A percentile compares a stretch with the other conserved stretches of the same genome.
Conservation (phyloP, 129 eudicot genomes). For the Tanacetum coccineum region DNA sequence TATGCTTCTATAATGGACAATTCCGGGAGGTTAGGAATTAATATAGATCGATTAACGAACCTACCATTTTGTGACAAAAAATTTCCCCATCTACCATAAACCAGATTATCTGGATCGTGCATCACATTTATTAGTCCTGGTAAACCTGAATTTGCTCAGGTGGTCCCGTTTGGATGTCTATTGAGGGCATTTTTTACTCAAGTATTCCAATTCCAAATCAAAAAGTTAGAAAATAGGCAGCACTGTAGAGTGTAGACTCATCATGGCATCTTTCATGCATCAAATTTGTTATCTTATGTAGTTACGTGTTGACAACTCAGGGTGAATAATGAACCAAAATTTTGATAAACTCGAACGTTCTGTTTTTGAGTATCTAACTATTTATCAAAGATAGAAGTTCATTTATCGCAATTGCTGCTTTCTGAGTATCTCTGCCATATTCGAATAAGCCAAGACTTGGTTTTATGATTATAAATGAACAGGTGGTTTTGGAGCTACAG, state of each 20-base stretch:
- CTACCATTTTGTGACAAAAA: background rate
- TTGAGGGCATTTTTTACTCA: background rate
- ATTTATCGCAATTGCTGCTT: too few relatives aligned
- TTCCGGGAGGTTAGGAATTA: background rate
- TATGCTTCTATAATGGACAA: constrained; percentile 14
- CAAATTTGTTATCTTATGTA: too few relatives aligned
- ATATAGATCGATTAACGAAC: background rate
- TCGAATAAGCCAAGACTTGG: background rate
- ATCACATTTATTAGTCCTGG: background rate
- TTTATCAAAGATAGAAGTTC: too few relatives aligned
- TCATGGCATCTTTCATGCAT: constrained; percentile 6
- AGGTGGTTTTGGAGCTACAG: constrained; percentile 87
- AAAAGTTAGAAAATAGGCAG: too few relatives aligned
- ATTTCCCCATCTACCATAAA: background rate
- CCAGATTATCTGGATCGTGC: background rate
- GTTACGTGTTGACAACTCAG: background rate
- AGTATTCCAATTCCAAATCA: background rate
- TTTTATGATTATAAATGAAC: constrained; percentile 21
- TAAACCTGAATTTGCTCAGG: constrained; percentile 2
- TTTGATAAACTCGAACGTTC: too few relatives aligned
- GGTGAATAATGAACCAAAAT: background rate
- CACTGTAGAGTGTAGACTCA: background rate
- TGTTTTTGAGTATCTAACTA: too few relatives aligned
- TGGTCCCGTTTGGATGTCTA: background rate
- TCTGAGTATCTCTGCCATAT: background rate